A percentile compares a stretch with the other conserved stretches of the same genome.
Conservation (phyloP, 169 alveolate species). For the Plasmodium inui region DNA sequence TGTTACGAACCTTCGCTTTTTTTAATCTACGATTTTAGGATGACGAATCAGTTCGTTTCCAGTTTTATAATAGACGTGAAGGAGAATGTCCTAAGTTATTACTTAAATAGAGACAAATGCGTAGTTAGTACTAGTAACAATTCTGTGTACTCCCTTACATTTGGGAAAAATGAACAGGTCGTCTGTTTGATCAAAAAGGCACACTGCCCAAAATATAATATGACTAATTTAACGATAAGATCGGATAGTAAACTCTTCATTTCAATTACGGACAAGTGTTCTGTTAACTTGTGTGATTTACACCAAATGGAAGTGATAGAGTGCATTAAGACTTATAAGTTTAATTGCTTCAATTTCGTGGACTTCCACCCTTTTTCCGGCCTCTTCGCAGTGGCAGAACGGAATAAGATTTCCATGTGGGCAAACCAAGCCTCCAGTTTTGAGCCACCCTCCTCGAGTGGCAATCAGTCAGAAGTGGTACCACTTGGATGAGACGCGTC, state of each 20-base stretch:
- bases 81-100: conserved; percentile 37
- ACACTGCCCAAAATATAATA: background rate
- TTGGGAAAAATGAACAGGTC: conserved; percentile 8
- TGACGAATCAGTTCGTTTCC: background rate
- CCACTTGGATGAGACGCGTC: background rate
- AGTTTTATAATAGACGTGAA: conserved; percentile 21
- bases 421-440: conserved; percentile 1
- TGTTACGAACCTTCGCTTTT: conserved; percentile 27
- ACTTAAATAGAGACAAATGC: conserved; percentile 17
- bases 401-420: conserved; percentile 23
- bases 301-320: conserved; percentile 1
- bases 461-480: background rate
- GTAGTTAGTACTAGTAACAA: conserved; percentile 7
- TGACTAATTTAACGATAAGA: conserved; percentile 23
- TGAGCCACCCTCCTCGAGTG: background rate
- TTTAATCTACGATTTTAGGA: conserved; percentile 37
- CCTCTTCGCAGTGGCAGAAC: conserved; percentile 35
- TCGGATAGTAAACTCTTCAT: conserved; percentile 15
- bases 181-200: background rate
- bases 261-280: background rate
- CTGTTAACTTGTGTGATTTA: conserved; percentile 28
- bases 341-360: conserved; percentile 16
- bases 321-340: conserved; percentile 13
- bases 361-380: conserved; percentile 24
- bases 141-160: background rate